Conservation (phyloP, 495 filamentous ascomycete genomes). For the Annulohypoxylon maeteangense region DNA sequence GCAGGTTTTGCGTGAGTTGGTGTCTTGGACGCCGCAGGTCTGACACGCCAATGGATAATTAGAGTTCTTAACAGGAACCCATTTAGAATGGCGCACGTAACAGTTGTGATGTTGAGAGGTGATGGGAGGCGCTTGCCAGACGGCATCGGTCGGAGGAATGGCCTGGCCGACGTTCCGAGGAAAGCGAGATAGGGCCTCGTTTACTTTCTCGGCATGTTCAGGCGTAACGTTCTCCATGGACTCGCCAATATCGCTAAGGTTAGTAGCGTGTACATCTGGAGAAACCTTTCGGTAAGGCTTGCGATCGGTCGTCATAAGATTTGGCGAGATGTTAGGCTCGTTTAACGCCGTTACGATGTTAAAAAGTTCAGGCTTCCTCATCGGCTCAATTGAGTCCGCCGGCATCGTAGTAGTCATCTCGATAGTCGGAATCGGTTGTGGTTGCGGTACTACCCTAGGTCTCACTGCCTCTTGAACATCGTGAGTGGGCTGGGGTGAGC, state of each 20-base stretch:
- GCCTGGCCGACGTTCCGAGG: constrained; percentile 20
- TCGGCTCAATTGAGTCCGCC: constrained; percentile 22
- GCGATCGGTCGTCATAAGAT: background rate
- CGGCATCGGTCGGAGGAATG: constrained; percentile 19
- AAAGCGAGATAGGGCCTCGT: constrained; percentile 39
- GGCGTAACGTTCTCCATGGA: constrained; percentile 28
- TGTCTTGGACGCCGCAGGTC: constrained; percentile 41
- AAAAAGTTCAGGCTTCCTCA: constrained; percentile 36
- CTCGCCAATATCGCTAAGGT: constrained; percentile 37
- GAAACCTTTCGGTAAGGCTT: constrained; percentile 34
- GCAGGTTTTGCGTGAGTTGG: constrained; percentile 36
- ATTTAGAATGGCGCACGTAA: constrained; percentile 28
- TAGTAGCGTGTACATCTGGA: constrained; percentile 16
- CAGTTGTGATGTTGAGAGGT: constrained; percentile 39
- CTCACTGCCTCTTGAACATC: constrained; percentile 29
- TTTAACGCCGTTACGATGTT: constrained; percentile 35
- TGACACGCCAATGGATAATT: constrained; percentile 45
- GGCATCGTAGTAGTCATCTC: constrained; percentile 25
- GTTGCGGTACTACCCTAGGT: constrained; percentile 14
- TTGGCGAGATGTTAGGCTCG: constrained; percentile 20
- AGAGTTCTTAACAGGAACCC: constrained; percentile 40
- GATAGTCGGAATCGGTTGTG: background rate
- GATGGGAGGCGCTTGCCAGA: constrained; percentile 37
- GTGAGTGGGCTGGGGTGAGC: constrained; percentile 15
- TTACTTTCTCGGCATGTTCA: constrained; percentile 23